Conservation (phyloP, 2,329 filamentous ascomycete species). For the Calonectria pauciramosa region DNA sequence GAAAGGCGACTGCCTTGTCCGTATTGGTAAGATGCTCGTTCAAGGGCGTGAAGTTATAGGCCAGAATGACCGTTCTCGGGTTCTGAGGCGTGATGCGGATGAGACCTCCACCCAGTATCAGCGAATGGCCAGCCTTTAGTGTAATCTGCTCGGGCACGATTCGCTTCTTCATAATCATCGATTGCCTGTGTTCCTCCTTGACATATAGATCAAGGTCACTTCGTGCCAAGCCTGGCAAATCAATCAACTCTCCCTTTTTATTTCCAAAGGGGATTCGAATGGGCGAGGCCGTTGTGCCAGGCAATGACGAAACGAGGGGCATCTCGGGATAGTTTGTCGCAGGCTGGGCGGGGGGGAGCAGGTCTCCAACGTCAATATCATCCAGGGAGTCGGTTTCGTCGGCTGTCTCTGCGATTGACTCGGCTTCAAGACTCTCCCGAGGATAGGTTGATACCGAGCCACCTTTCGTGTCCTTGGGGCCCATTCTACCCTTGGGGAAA, state of each 20-base stretch:
- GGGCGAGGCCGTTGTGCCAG: conserved; percentile 94
- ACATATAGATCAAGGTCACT: conserved; percentile 81
- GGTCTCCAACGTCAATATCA: conserved; percentile 59
- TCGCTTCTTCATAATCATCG: conserved; percentile 84
- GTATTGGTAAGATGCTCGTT: conserved; percentile 82
- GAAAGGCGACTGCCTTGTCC: conserved; percentile 82
- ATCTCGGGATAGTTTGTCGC: conserved; percentile 85
- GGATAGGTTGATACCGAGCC: conserved; percentile 35
- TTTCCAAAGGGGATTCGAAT: conserved; percentile 93
- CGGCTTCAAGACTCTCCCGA: conserved; percentile 23
- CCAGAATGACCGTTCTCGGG: conserved; percentile 75
- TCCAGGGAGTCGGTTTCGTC: conserved; percentile 31
- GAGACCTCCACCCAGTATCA: conserved; percentile 84
- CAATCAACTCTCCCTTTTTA: conserved; percentile 90
- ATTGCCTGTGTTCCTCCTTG: conserved; percentile 72
- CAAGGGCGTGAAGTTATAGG: conserved; percentile 90
- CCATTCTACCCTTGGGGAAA: conserved; percentile 81
- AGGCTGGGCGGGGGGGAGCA: conserved; percentile 82
- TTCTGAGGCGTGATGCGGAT: conserved; percentile 85
- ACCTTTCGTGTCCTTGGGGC: conserved; percentile 33
- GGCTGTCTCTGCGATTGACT: conserved; percentile 45
- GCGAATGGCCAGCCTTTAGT: conserved; percentile 82
- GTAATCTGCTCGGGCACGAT: conserved; percentile 79
- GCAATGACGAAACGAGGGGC: conserved; percentile 87
- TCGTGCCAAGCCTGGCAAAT: conserved; percentile 87